Base-by-base conservation (phyloP, 345 rosid genomes). In the Hirschfeldia incana region DNA sequence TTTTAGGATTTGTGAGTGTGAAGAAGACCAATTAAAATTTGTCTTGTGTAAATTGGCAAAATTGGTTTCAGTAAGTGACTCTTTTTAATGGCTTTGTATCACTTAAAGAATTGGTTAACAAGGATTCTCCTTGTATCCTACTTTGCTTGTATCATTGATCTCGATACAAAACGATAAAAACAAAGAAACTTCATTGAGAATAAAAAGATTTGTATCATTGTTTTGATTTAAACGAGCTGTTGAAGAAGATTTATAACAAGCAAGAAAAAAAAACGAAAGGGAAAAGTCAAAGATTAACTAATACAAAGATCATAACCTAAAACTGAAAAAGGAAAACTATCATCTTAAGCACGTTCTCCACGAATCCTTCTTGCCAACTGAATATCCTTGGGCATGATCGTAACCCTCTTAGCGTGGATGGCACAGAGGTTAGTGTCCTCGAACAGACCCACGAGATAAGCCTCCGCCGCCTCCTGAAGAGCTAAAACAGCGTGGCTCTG, bases 351-450 rank as follows among this genome's bases (percentile, higher is more conserved):
- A 26, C 93, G 89, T 73, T 91, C 97, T 10, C 97, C 94, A 1
- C 94, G 90, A 21, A 90, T 91, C 2, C 97, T 78, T 53, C 94
- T 81, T 0, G 94, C 97, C 4, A 91, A 69, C 17, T 90, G 97
- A 64, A 91, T 85, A 37, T 91, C 97, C 78, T 88, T 87, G 0
- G 97, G 97, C 97, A 91, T 91, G 61, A 91, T 89, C 0, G 94
- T 91, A 5, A 91, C 94, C 64, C 97, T 84, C 76, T 89, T 89
- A n/a, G 94, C 94, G 30, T 89, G 96, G 68, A 87, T 87, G 0
- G 90, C 90, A 6, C 90, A 87, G 0, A 87, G 81, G 16, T 87
- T 87, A 0, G 90, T 85, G 5, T 87, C 90, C 62, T 87, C 97
- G 9, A 91, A 91, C 53, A 91, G 72, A 42, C 97, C 94, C 7